Evolutionary conservation across 345 rosid genomes (phyloP), one percentile per base, ranked within the genome.

Genomic region (Capsella bursapastoris): DNA sequence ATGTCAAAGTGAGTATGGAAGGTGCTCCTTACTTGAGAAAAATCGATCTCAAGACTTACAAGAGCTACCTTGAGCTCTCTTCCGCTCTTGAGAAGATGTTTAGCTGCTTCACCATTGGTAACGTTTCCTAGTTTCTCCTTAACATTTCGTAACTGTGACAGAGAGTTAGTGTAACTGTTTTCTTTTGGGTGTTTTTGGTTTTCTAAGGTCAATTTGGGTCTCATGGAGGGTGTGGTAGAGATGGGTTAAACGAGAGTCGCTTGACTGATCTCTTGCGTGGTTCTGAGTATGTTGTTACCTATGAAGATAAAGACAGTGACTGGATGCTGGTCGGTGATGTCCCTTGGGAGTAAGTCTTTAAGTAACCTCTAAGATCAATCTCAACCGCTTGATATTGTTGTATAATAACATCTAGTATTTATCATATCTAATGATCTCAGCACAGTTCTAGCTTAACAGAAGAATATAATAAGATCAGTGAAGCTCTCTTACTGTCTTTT

Each of bases 281-380:
- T 65, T 90, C 92, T 16, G 96, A 85, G 60, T 86, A 86, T 81
- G 87, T 90, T 68, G 87, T 90, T 35, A 85, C 93, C 16, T 90
- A 85, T 77, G 96, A 90, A 83, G 96, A 90, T 71, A 87, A 85
- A 80, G 96, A 90, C 22, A 86, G 91, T 49, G 96, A 90, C 78
- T 88, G 93, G 96, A 90, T 90, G 96, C 82, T 88, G 31, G 96
- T 86, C 3, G 96, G 96, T 63, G 96, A 90, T 83, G 93, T 90
- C 71, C 96, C 96, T 27, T 90, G 96, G 96, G 85, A 80, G 89
- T 86, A 82, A 86, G 96, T 88, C 71, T 55, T 65, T 13, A 4
- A 52, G 66, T 27, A 57, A 57, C 43, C 50, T 41, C 45, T 50
- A 9, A 29, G 55, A 45, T 49, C 61, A 59, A 58, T 45, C 43